A percentile compares a stretch with the other conserved stretches of the same genome.
Conservation (phyloP, 768 basidiomycete species). For the Hygrocybe punicea region DNA sequence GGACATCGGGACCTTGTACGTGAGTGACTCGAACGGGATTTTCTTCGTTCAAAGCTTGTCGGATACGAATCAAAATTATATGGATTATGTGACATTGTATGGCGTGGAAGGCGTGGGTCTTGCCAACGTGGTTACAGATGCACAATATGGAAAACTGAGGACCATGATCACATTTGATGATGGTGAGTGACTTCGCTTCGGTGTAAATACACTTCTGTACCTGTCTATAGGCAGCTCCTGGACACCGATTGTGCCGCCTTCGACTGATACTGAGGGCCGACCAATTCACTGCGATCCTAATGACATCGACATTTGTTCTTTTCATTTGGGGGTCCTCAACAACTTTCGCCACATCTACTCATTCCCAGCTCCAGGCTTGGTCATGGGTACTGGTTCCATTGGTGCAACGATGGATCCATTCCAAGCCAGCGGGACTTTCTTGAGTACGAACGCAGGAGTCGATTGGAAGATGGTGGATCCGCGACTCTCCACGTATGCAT, state of each 20-base stretch:
- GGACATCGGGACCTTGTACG: constrained; percentile 86
- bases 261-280: constrained; percentile 55
- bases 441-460: constrained; percentile 85
- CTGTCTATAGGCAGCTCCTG: constrained; percentile 60
- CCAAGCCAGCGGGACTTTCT: constrained; percentile 87
- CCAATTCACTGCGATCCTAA: constrained; percentile 59
- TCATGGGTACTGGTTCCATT: constrained; percentile 94
- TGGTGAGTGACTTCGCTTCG: constrained; percentile 18
- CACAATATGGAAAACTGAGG: constrained; percentile 74
- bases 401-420: constrained; percentile 68
- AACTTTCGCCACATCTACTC: constrained; percentile 95
- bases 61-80: constrained; percentile 93
- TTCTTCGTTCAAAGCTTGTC: constrained; percentile 88
- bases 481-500: constrained; percentile 88
- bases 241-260: constrained; percentile 59
- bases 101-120: constrained; percentile 89
- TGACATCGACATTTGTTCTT: constrained; percentile 62
- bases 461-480: constrained; percentile 76
- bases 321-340: constrained; percentile 87
- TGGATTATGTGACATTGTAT: constrained; percentile 87
- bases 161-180: constrained; percentile 90
- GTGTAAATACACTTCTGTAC: background rate
- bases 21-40: constrained; percentile 94
- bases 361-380: constrained; percentile 88
- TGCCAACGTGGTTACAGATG: constrained; percentile 82